Conservation (phyloP, 139 green algal species). For the Limnomonas spitsbergensis region DNA sequence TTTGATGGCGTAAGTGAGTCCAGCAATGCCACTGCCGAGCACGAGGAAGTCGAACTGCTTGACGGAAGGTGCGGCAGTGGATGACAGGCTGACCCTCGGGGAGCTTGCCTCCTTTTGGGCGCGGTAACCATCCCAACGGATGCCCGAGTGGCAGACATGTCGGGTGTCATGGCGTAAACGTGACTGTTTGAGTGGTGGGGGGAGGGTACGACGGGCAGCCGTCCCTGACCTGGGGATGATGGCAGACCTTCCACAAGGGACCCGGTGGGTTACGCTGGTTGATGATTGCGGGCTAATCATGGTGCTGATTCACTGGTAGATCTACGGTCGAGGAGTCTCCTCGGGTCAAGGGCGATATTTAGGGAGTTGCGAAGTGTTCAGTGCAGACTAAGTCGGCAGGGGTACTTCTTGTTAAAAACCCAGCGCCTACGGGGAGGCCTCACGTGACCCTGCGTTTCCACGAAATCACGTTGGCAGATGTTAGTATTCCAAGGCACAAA, state of each 20-base stretch:
- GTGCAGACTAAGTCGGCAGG: slow-evolving; percentile 15
- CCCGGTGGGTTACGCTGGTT: not conserved
- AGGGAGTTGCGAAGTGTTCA: too few species aligned
- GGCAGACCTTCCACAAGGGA: not conserved
- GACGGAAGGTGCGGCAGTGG: slow-evolving; percentile 13
- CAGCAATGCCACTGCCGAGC: slow-evolving; percentile 91
- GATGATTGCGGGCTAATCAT: not conserved
- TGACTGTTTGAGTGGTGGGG: not conserved
- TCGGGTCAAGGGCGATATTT: too few species aligned
- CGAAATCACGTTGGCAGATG: too few species aligned
- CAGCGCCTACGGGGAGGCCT: slow-evolving; percentile 31
- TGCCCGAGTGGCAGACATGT: slow-evolving; percentile 28
- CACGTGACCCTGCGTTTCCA: not conserved
- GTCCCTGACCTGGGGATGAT: not conserved
- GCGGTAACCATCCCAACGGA: not conserved
- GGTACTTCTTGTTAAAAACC: slow-evolving; percentile 81
- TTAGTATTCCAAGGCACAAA: too few species aligned
- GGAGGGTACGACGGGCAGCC: not conserved
- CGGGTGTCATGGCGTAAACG: not conserved
- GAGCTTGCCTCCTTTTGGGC: not conserved
- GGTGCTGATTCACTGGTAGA: not conserved
- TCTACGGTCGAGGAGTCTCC: not conserved
- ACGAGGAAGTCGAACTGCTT: slow-evolving; percentile 87
- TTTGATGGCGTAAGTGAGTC: slow-evolving; percentile 91
- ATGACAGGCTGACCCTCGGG: not conserved